Percentiles rank a stretch among this genome's conserved stretches.
Conservation (phyloP, 176 grass and related monocot species). For the Olyra latifolia region DNA sequence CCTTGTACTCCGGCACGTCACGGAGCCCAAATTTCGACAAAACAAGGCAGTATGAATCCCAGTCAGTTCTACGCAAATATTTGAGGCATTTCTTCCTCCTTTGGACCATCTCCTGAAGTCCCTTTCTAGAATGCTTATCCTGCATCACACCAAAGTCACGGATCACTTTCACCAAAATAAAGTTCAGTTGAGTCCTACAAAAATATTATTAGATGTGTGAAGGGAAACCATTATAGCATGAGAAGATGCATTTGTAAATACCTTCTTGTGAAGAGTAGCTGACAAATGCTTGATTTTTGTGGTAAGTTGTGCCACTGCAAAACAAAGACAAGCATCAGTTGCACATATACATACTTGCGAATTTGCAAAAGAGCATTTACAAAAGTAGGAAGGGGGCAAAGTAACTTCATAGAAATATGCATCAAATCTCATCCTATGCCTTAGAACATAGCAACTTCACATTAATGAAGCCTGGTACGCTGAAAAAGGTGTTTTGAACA, state of each 20-base stretch:
- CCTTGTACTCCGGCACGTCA: slow-evolving; percentile 69
- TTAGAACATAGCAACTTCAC: neutral
- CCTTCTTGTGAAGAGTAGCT: slow-evolving; percentile 83
- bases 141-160: neutral
- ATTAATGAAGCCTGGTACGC: neutral
- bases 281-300: slow-evolving; percentile 95
- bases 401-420: neutral
- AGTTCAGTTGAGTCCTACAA: neutral
- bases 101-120: slow-evolving; percentile 89
- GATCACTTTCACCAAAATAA: neutral
- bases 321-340: slow-evolving; percentile 29
- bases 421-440: neutral
- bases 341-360: neutral
- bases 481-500: neutral
- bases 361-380: neutral
- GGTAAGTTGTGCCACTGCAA: slow-evolving; percentile 80
- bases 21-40: slow-evolving; percentile 77
- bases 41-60: slow-evolving; percentile 87
- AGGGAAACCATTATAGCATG: neutral
- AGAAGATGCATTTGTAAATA: slow-evolving; percentile 13
- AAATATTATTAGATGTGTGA: neutral
- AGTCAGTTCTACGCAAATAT: slow-evolving; percentile 89
- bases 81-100: slow-evolving; percentile 89
- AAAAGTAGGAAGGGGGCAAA: neutral
- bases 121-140: slow-evolving; percentile 94